Base-by-base conservation (phyloP, 768 basidiomycete species). In the Pleurotus sapidus region DNA sequence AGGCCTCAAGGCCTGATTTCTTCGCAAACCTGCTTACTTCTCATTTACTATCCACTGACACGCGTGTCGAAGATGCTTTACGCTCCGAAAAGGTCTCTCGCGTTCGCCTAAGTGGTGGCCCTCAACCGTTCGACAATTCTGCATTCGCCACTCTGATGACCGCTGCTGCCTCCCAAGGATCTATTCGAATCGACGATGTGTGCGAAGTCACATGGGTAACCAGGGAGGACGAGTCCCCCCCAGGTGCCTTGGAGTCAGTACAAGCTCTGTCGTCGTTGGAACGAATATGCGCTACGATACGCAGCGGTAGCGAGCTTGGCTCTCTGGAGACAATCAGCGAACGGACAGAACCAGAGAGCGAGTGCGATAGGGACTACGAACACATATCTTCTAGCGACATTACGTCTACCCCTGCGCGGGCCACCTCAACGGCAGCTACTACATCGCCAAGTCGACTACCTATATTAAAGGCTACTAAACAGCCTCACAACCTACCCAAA, bases 311-410 rank as follows among this genome's bases (percentile, higher is more conserved):
- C 24, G 51, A 54, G 42, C 39, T 54, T 11, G 51, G 51, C 23
- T 54, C 51, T 18, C 23, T 54, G 9, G 51, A 54, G 38, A 54
- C 51, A 15, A 54, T 54, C n/a, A 54, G 51, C 51, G 51, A 54
- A 24, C 37, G 51, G 38, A 54, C 51, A 3, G 51, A 54, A 24
- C 51, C 51, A 39, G 51, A 54, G 14, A 54, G 38, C 23, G 51
- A 42, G 42, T 38, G 39, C 37, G 51, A 54, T 37, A 18, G 39
- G 11, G 38, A n/a, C 23, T 23, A 20, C 37, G 23, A 20, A 14
- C 51, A 39, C 38, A 34, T 42, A 9, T n/a, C 24, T 42, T 30
- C 27, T n/a, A 50, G 11, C 8, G 17, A 20, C 6, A 24, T 18
- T 15, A 24, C 14, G 24, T 24, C 51, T 8, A 12, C 15, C 39